Conservation (phyloP, 495 filamentous ascomycete species). For the Platismatia glauca region DNA sequence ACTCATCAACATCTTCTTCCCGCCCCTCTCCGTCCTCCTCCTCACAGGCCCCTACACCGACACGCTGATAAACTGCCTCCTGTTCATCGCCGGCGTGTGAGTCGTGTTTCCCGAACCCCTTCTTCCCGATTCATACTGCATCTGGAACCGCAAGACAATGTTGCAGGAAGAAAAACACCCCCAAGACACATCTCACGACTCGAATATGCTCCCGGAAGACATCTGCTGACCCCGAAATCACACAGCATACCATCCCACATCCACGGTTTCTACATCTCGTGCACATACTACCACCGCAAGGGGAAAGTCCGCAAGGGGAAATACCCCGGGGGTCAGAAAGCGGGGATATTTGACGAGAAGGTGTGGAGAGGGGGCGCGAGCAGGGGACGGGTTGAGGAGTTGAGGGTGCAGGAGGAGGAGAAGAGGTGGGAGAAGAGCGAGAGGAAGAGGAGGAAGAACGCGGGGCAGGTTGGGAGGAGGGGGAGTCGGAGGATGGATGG, state of each 20-base stretch:
- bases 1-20: slow-evolving; percentile 22
- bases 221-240: no score
- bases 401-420: slow-evolving; percentile 13
- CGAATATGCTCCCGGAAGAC: no score
- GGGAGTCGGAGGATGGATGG: slow-evolving; percentile 4
- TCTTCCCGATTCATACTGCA: no score
- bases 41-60: slow-evolving; percentile 29
- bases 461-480: slow-evolving; percentile 21
- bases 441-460: slow-evolving; percentile 9
- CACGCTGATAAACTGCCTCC: slow-evolving; percentile 29
- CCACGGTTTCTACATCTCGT: slow-evolving; percentile 35
- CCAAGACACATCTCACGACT: no score
- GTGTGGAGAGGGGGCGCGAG: slow-evolving; percentile 28
- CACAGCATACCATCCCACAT: slow-evolving; percentile 33
- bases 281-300: slow-evolving; percentile 33
- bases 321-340: slow-evolving; percentile 23
- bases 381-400: slow-evolving; percentile 16
- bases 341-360: slow-evolving; percentile 23
- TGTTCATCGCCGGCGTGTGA: slow-evolving; percentile 32
- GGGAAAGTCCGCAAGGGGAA: slow-evolving; percentile 27
- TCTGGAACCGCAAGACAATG: no score
- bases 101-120: no score
- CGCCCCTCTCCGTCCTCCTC: slow-evolving; percentile 17
- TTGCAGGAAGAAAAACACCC: no score
- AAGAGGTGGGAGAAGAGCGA: slow-evolving; percentile 12